Evolutionary conservation across 768 basidiomycete species (phyloP).

Genomic region (Tricholoma saponaceum): DNA sequence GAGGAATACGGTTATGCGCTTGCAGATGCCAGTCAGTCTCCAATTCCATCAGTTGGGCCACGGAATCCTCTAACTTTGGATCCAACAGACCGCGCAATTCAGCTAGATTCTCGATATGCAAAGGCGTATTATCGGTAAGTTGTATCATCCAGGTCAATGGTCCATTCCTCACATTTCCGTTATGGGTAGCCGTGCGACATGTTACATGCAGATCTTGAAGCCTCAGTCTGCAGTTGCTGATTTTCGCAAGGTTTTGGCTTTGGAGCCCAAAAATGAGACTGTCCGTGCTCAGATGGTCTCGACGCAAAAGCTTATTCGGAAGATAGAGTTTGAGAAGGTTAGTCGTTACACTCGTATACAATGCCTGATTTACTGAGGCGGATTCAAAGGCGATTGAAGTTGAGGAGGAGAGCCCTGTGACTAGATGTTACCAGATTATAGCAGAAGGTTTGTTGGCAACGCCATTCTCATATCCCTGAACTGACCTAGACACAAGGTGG

Average conservation of each 20-base stretch:
- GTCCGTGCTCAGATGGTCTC: conserved; percentile 78
- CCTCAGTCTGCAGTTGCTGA: conserved; percentile 84
- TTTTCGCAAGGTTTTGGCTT: conserved; percentile 74
- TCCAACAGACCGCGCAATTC: conserved; percentile 71
- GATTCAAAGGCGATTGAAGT: conserved; percentile 76
- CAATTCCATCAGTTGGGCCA: conserved; percentile 1
- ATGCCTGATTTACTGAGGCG: neutral
- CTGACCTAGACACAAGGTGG: conserved; percentile 42
- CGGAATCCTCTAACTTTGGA: conserved; percentile 4
- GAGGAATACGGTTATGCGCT: conserved; percentile 94
- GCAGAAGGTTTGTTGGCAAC: conserved; percentile 52
- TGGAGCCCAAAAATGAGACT: conserved; percentile 85
- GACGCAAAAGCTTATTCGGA: conserved; percentile 87
- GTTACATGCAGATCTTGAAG: conserved; percentile 86
- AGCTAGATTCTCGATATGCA: conserved; percentile 83
- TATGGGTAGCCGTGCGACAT: conserved; percentile 72
- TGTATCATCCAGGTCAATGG: neutral
- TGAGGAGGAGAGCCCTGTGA: conserved; percentile 79
- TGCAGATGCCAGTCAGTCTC: conserved; percentile 72
- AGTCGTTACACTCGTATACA: neutral
- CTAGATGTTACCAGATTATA: conserved; percentile 76
- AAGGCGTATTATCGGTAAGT: conserved; percentile 83
- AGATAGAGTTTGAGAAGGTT: conserved; percentile 93
- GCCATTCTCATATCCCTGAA: neutral
- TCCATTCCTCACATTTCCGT: neutral